A percentile compares a stretch with the other conserved stretches of the same genome.
Conservation (phyloP, 2,329 filamentous ascomycete species). For the Talaromyces sp. region DNA sequence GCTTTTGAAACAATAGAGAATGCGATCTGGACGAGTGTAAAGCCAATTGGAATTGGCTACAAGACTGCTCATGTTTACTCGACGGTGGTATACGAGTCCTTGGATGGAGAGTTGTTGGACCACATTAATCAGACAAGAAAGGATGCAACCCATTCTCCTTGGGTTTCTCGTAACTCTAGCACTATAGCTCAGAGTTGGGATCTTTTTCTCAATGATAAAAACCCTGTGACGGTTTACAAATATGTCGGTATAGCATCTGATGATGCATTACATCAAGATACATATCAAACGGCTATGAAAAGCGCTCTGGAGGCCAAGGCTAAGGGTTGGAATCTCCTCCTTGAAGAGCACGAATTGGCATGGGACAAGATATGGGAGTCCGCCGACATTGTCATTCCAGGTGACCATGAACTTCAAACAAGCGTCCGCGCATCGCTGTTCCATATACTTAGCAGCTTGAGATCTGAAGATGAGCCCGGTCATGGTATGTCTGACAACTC, state of each 20-base stretch:
- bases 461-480: constrained; percentile 45
- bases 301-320: constrained; percentile 30
- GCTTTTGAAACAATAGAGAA: constrained; percentile 5
- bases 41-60: constrained; percentile 12
- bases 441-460: constrained; percentile 35
- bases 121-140: background rate
- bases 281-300: constrained; percentile 28
- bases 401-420: constrained; percentile 15
- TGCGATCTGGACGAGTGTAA: constrained; percentile 18
- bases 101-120: background rate
- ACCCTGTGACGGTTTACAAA: constrained; percentile 54
- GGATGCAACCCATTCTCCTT: constrained; percentile 9
- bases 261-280: constrained; percentile 52
- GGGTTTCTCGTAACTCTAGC: constrained; percentile 14
- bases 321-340: constrained; percentile 37
- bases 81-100: background rate
- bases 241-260: constrained; percentile 61
- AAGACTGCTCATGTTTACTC: constrained; percentile 14
- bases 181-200: constrained; percentile 18
- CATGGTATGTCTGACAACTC: constrained; percentile 44
- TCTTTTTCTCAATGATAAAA: constrained; percentile 11
- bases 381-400: constrained; percentile 49
- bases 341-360: constrained; percentile 51
- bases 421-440: constrained; percentile 13
- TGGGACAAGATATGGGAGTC: constrained; percentile 45